Evolutionary conservation across 495 filamentous ascomycete species (phyloP).

Genomic region (Lepidopterella palustris): DNA sequence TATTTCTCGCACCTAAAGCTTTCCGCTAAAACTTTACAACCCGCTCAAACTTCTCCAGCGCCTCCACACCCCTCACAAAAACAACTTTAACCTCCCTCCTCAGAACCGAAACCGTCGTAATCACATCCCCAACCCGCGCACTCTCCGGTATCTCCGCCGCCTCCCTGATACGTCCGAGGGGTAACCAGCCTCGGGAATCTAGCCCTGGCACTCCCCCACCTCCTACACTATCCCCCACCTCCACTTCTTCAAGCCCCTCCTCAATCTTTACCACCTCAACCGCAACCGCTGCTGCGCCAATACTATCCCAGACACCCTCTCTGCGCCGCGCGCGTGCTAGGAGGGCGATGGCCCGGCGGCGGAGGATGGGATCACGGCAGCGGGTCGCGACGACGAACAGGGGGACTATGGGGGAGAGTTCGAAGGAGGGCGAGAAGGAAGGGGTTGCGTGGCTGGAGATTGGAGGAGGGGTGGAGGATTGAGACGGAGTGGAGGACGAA

Average conservation of each 20-base stretch:
- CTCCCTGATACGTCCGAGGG: background rate
- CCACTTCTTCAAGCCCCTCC: slow-evolving; percentile 24
- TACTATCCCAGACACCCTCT: slow-evolving; percentile 27
- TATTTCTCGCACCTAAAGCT: too few relatives aligned
- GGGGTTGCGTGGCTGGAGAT: background rate
- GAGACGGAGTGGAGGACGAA: slow-evolving; percentile 17
- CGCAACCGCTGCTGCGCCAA: slow-evolving; percentile 23
- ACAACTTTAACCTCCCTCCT: background rate
- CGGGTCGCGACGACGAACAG: slow-evolving; percentile 25
- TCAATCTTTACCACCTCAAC: slow-evolving; percentile 19
- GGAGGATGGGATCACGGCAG: slow-evolving; percentile 24
- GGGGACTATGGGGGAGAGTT: slow-evolving; percentile 25
- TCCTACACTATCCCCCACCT: too few relatives aligned
- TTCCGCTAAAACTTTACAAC: too few relatives aligned
- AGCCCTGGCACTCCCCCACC: too few relatives aligned
- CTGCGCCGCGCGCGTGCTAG: slow-evolving; percentile 20
- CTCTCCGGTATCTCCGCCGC: background rate
- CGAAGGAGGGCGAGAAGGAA: slow-evolving; percentile 28
- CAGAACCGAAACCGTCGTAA: background rate
- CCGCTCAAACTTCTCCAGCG: too few relatives aligned
- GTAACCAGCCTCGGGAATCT: too few relatives aligned
- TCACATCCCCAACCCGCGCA: background rate
- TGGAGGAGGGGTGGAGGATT: slow-evolving; percentile 7
- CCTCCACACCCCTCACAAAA: background rate
- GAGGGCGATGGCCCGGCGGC: slow-evolving; percentile 21